A percentile compares a stretch with the other conserved stretches of the same genome.
phyloP scores from a whole-genome alignment of 1,284 basidiomycete species.

The Coniophora puteana region DNA sequence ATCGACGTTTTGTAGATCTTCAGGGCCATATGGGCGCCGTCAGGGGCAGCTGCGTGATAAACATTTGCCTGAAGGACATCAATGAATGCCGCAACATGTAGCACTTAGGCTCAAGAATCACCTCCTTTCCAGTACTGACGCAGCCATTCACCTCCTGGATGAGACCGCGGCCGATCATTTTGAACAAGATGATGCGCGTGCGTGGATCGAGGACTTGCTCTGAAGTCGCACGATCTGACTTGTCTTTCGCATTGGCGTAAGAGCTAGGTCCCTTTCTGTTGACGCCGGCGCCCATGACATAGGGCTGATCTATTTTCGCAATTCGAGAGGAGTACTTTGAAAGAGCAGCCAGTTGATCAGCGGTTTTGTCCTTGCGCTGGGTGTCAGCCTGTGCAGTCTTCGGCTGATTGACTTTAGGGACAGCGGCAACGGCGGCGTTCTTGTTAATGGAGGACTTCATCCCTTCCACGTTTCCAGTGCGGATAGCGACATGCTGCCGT shows the following conservation, averaged over 20 bases:
- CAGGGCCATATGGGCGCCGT: slow-evolving; percentile 71
- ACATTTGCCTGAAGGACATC: slow-evolving; percentile 74
- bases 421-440: slow-evolving; percentile 47
- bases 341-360: slow-evolving; percentile 65
- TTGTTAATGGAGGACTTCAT: slow-evolving; percentile 46
- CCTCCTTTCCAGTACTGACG: slow-evolving; percentile 95
- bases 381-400: slow-evolving; percentile 23
- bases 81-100: slow-evolving; percentile 7
- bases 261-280: slow-evolving; percentile 89
- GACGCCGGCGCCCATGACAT: slow-evolving; percentile 74
- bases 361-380: slow-evolving; percentile 47
- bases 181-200: slow-evolving; percentile 87
- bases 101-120: slow-evolving; percentile 22
- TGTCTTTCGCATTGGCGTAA: slow-evolving; percentile 86
- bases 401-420: slow-evolving; percentile 75
- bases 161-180: slow-evolving; percentile 87
- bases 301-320: slow-evolving; percentile 69
- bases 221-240: slow-evolving; percentile 89
- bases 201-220: slow-evolving; percentile 94
- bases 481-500: slow-evolving; percentile 77
- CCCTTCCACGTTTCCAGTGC: slow-evolving; percentile 61
- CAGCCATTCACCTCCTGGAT: slow-evolving; percentile 90
- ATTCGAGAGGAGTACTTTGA: slow-evolving; percentile 70
- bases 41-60: slow-evolving; percentile 78
- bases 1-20: slow-evolving; percentile 99